phyloP scores from a whole-genome alignment of 2,329 filamentous ascomycete species.

The Talaromyces sp. region DNA sequence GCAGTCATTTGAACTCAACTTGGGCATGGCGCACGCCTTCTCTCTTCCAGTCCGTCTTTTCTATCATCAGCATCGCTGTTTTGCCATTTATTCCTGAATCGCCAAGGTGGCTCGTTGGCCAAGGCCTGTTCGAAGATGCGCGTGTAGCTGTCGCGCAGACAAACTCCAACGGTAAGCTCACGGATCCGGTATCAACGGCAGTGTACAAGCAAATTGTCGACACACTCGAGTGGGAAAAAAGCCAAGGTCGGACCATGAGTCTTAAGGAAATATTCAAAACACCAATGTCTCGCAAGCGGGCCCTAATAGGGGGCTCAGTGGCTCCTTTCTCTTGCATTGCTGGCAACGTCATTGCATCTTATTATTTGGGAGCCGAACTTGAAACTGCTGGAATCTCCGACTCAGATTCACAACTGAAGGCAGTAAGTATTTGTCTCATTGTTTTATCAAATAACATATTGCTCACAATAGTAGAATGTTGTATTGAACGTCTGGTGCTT shows the following conservation, averaged over 20 bases:
- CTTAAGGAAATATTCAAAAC: constrained; percentile 32
- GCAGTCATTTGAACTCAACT: constrained; percentile 36
- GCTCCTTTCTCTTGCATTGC: constrained; percentile 29
- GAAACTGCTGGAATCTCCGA: constrained; percentile 43
- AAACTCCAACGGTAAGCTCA: constrained; percentile 39
- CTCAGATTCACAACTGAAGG: constrained; percentile 37
- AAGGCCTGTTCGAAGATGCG: constrained; percentile 39
- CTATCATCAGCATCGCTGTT: constrained; percentile 35
- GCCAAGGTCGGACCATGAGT: constrained; percentile 30
- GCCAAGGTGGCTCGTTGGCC: constrained; percentile 43
- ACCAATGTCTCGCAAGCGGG: constrained; percentile 29
- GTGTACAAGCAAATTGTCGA: constrained; percentile 45
- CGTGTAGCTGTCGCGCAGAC: constrained; percentile 37
- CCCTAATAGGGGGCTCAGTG: constrained; percentile 33
- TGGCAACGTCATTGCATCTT: constrained; percentile 38
- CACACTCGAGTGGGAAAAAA: constrained; percentile 42
- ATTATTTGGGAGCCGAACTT: constrained; percentile 39
- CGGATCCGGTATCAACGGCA: constrained; percentile 32
- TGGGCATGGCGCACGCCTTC: constrained; percentile 45
- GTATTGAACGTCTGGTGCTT: constrained; percentile 49
- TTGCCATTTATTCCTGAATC: constrained; percentile 43
- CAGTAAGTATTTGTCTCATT: neutral
- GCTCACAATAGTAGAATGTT: constrained; percentile 31
- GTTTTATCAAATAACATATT: neutral
- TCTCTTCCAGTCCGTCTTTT: constrained; percentile 36